Conservation (phyloP, 257 asterid genomes). For the Cruciata laevipes region DNA sequence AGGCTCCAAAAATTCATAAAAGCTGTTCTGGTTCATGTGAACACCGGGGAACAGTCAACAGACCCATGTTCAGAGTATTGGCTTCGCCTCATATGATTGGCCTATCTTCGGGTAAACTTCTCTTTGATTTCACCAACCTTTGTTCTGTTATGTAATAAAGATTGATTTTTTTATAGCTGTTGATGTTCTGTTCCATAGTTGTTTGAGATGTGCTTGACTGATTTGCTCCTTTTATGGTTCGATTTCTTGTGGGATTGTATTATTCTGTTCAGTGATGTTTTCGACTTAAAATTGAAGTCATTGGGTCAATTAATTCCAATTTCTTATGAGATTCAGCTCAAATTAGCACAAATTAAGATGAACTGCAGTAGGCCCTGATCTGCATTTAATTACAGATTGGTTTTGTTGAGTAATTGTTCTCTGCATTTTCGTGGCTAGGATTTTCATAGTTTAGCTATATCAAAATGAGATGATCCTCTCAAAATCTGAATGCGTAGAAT, state of each 20-base stretch:
- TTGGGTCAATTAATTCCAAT: background rate
- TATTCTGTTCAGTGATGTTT: background rate
- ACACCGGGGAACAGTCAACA: conserved; percentile 29
- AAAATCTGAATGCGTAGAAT: conserved; percentile 13
- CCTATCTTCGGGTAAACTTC: conserved; percentile 37
- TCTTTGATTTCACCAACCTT: conserved; percentile 5
- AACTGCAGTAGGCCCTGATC: background rate
- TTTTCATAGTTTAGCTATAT: background rate
- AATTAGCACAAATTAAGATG: background rate
- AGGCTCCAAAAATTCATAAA: background rate
- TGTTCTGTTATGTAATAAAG: background rate
- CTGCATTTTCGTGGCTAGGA: background rate
- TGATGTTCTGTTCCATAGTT: background rate
- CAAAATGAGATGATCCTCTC: background rate
- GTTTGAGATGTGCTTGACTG: background rate
- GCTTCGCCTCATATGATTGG: conserved; percentile 21
- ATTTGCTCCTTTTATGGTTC: background rate
- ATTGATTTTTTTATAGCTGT: background rate
- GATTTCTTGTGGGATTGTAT: background rate
- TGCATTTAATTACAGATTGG: background rate
- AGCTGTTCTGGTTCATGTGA: conserved; percentile 10
- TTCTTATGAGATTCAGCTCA: background rate
- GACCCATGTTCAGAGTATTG: conserved; percentile 36
- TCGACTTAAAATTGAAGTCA: background rate
- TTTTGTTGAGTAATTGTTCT: background rate